Evolutionary conservation across 2,329 filamentous ascomycete genomes (phyloP).

Genomic region (Hypoxylon sp.): DNA sequence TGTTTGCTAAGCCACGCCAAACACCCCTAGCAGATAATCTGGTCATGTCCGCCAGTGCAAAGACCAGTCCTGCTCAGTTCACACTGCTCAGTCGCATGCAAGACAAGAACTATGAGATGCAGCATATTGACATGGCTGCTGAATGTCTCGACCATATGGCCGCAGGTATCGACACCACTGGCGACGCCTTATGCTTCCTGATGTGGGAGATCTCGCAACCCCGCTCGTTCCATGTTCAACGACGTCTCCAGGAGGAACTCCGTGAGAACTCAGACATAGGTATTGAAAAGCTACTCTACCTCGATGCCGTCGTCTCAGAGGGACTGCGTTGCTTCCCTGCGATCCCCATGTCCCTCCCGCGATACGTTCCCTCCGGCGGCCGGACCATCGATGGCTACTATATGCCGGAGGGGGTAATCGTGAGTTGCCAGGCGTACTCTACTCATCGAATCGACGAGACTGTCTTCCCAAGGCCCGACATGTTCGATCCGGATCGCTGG

Average conservation of each 20-base stretch:
- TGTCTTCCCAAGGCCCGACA: constrained; percentile 83
- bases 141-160: constrained; percentile 80
- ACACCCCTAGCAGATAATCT: constrained; percentile 71
- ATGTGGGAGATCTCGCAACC: constrained; percentile 79
- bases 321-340: constrained; percentile 72
- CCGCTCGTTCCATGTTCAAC: constrained; percentile 64
- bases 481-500: constrained; percentile 87
- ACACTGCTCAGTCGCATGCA: constrained; percentile 71
- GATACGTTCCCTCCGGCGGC: constrained; percentile 68
- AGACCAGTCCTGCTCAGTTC: constrained; percentile 63
- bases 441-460: constrained; percentile 70
- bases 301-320: constrained; percentile 75
- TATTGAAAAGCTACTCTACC: constrained; percentile 67
- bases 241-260: constrained; percentile 66
- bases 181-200: constrained; percentile 76
- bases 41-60: constrained; percentile 65
- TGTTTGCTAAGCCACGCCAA: constrained; percentile 67
- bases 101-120: constrained; percentile 63
- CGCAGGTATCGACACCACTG: constrained; percentile 79
- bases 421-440: constrained; percentile 73
- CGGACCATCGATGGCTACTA: constrained; percentile 68
- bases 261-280: constrained; percentile 54
- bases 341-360: constrained; percentile 76
- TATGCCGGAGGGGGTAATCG: constrained; percentile 67
- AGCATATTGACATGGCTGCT: constrained; percentile 69